Percentiles rank a stretch among this genome's conserved stretches.
These are phyloP conservation scores for Sabuloglossum arenarium DNA, from an alignment of 495 filamentous ascomycete genomes.

Conservation along the genomic window DNA sequence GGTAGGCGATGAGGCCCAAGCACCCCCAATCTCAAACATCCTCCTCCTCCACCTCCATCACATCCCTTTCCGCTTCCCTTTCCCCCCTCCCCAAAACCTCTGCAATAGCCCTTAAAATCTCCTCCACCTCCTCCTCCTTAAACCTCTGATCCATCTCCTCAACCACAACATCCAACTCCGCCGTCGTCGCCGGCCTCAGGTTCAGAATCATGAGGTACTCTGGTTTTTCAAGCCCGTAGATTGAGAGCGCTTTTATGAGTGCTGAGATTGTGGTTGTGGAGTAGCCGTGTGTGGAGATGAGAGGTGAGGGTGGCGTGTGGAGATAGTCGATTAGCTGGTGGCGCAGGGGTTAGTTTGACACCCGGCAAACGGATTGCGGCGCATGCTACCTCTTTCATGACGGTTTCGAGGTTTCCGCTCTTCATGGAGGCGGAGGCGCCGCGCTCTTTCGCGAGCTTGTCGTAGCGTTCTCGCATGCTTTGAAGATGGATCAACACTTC, in stretches of 20 bases:
- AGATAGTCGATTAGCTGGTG: conserved; percentile 15
- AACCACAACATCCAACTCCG: conserved; percentile 24
- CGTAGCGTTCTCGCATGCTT: conserved; percentile 12
- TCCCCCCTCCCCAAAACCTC: conserved; percentile 18
- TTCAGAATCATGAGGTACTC: conserved; percentile 47
- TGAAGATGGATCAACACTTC: conserved; percentile 40
- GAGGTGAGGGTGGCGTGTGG: conserved; percentile 13
- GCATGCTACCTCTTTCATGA: conserved; percentile 21
- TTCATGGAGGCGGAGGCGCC: conserved; percentile 13
- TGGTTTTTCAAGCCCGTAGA: conserved; percentile 34
- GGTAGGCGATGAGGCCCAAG: too few species aligned
- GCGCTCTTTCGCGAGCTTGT: conserved; percentile 5
- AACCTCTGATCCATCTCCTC: conserved; percentile 28
- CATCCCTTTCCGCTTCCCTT: conserved; percentile 10
- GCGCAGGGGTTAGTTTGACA: not conserved
- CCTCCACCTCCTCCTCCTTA: conserved; percentile 10
- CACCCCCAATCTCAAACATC: too few species aligned
- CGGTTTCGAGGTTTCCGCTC: conserved; percentile 23
- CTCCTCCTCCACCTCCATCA: not conserved
- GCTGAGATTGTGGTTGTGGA: conserved; percentile 13
- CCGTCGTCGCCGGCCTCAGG: conserved; percentile 21
- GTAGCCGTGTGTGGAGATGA: conserved; percentile 11
- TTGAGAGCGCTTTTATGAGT: conserved; percentile 22
- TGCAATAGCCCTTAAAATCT: conserved; percentile 19
- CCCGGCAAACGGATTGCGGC: not conserved